phyloP scores from a whole-genome alignment of 805 yeast genomes.

The Yarrowia sp. region DNA sequence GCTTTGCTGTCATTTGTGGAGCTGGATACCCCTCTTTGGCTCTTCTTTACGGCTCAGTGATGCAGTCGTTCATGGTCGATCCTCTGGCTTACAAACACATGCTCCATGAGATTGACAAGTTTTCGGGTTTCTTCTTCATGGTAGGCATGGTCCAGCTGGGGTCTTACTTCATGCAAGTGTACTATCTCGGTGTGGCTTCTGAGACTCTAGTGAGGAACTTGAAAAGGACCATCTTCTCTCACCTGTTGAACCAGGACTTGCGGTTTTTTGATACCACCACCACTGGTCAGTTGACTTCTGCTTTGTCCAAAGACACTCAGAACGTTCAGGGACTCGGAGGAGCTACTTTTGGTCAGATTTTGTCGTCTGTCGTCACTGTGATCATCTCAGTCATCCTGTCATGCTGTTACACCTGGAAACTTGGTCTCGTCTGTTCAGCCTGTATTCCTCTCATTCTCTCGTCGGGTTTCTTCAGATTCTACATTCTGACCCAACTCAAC shows the following conservation, averaged over 20 bases:
- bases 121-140: conserved; percentile 51
- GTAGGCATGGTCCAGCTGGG: conserved; percentile 49
- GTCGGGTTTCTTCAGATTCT: conserved; percentile 52
- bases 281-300: conserved; percentile 52
- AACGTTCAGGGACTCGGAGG: conserved; percentile 53
- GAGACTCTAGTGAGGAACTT: conserved; percentile 50
- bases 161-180: conserved; percentile 44
- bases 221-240: conserved; percentile 48
- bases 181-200: conserved; percentile 46
- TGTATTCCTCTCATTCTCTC: conserved; percentile 52
- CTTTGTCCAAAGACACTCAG: conserved; percentile 53
- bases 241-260: conserved; percentile 51
- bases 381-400: conserved; percentile 52
- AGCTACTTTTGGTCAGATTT: conserved; percentile 53
- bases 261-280: conserved; percentile 51
- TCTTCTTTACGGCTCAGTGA: conserved; percentile 51
- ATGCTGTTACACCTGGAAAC: conserved; percentile 52
- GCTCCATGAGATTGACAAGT: conserved; percentile 50
- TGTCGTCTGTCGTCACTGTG: conserved; percentile 51
- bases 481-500: conserved; percentile 48
- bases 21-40: conserved; percentile 52
- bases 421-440: conserved; percentile 53
- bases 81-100: conserved; percentile 47
- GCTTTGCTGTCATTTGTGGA: conserved; percentile 48
- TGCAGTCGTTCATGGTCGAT: conserved; percentile 49